A percentile compares a stretch with the other conserved stretches of the same genome.
These are phyloP conservation scores for Nissolia schottii DNA, from an alignment of 306 rosid species.

Conservation along the genomic window DNA sequence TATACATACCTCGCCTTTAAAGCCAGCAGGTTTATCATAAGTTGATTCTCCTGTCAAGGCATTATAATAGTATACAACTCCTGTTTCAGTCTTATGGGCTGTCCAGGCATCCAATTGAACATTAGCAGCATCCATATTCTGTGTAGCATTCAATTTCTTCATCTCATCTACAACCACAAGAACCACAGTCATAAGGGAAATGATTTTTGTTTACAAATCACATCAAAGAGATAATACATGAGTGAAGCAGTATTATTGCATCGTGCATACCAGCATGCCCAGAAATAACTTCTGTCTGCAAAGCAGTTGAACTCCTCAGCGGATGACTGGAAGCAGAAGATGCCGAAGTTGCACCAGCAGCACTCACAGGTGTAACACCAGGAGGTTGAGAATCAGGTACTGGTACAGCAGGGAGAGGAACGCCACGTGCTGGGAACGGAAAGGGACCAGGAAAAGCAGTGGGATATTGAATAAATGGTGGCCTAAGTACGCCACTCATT, in stretches of 20 bases:
- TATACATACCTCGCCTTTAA: conserved; percentile 79
- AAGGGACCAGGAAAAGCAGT: conserved; percentile 63
- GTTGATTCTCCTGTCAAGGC: conserved; percentile 83
- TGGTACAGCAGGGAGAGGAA: conserved; percentile 59
- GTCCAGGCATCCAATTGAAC: conserved; percentile 84
- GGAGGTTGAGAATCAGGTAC: conserved; percentile 91
- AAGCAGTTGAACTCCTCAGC: conserved; percentile 41
- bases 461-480: conserved; percentile 63
- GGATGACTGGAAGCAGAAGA: conserved; percentile 39
- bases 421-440: conserved; percentile 63
- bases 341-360: conserved; percentile 19
- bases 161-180: conserved; percentile 45
- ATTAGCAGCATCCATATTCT: conserved; percentile 28
- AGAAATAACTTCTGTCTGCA: conserved; percentile 42
- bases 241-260: conserved; percentile 18
- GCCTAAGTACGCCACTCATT: conserved; percentile 60
- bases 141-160: conserved; percentile 35
- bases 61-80: conserved; percentile 85
- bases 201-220: conserved; percentile 16
- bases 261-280: conserved; percentile 51
- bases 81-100: conserved; percentile 82
- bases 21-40: conserved; percentile 75
- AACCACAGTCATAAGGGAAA: conserved; percentile 10
- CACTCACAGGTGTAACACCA: conserved; percentile 73
- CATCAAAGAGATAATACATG: conserved; percentile 22